Evolutionary conservation across 352 stramenopile species (phyloP), one percentile per base, ranked within the genome.

Genomic region (Phytophthora aleatoria): DNA sequence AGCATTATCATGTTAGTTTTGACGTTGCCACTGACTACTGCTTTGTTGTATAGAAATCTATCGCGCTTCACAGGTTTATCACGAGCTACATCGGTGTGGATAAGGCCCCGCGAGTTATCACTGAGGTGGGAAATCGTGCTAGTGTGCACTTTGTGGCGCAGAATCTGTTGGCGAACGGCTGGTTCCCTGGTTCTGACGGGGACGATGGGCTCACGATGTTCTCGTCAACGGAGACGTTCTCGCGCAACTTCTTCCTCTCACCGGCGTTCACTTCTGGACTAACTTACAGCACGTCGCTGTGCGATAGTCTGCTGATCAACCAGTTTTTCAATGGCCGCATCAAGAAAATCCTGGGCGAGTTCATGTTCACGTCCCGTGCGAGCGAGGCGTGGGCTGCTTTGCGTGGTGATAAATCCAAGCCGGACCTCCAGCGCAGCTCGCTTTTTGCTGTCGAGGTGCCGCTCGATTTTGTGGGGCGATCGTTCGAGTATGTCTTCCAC

Each of bases 301-400:
- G 87, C 38, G 87, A 95, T 65, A 94, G 83, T 47, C 48, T 95
- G 8, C 86, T 95, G 26, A 92, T 95, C 73, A 95, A 95, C 64
- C 85, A 94, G 74, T 95, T 90, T 61, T 95, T 94, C 68, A 95
- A 94, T 61, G 71, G 74, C 38, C 89, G 87, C 51, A 92, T 95
- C 73, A 95, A 92, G 64, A 91, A 83, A 30, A 95, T 95, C 57
- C 57, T 95, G 52, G 78, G 84, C 16, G 87, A 93, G 64, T 94
- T 95, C 57, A 92, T 95, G 76, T 93, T 94, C 48, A 79, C 80
- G 6, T 90, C 85, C 8, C 89, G 84, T 64, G 82, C 87, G 30
- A 87, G 85, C 57, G 76, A 67, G 11, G 66, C 56, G 28, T 66
- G 66, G 47, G 57, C 66, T 33, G 47, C 58, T 26, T 81, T 83